phyloP scores from a whole-genome alignment of 495 filamentous ascomycete species.

The Halenospora varia region DNA sequence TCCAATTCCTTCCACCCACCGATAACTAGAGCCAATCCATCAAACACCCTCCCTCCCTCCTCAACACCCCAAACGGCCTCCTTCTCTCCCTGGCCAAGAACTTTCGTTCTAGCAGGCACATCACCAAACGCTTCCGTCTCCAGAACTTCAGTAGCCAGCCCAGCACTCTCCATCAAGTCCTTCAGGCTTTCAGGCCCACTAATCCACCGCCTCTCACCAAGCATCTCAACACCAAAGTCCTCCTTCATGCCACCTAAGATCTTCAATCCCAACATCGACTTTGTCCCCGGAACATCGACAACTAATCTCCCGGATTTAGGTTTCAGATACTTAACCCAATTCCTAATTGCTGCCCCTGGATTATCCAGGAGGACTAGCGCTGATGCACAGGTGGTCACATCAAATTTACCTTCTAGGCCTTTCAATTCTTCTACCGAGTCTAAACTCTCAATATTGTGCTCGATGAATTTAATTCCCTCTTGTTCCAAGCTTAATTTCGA shows the following conservation, averaged over 20 bases:
- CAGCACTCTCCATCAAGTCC: background rate
- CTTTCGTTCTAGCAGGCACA: background rate
- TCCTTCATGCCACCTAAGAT: background rate
- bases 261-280: background rate
- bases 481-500: background rate
- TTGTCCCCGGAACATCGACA: background rate
- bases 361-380: background rate
- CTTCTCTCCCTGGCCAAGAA: background rate
- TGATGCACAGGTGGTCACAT: background rate
- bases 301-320: background rate
- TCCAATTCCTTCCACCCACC: background rate
- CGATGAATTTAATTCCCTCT: too few species aligned
- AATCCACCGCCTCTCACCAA: background rate
- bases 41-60: background rate
- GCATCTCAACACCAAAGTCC: background rate
- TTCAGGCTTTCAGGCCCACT: background rate
- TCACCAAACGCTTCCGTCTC: background rate
- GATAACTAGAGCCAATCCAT: background rate
- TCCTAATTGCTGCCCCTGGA: background rate
- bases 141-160: background rate
- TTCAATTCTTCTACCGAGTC: background rate
- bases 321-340: background rate
- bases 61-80: background rate
- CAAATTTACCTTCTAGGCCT: background rate
- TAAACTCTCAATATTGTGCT: background rate